Evolutionary conservation across 306 rosid genomes (phyloP).

Genomic region (Trifolium subterraneum): DNA sequence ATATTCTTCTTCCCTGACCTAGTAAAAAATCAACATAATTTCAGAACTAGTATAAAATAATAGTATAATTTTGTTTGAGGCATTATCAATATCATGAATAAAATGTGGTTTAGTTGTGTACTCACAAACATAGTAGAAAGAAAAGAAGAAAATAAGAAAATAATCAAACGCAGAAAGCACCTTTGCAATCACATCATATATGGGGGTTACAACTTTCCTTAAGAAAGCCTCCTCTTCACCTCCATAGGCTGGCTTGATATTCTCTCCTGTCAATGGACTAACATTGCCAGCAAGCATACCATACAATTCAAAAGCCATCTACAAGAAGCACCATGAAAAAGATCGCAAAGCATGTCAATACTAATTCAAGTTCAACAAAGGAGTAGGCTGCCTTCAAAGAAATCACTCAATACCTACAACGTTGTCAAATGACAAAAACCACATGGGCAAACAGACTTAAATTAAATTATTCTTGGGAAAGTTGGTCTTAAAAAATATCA

Average conservation of each 20-base stretch:
- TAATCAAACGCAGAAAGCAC: conserved; percentile 46
- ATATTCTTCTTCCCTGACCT: too few species aligned
- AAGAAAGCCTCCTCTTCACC: conserved; percentile 95
- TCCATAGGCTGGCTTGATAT: conserved; percentile 97
- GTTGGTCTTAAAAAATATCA: conserved; percentile 3
- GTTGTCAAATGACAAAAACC: conserved; percentile 19
- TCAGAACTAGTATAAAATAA: too few species aligned
- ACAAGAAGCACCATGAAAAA: conserved; percentile 40
- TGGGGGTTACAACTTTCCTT: conserved; percentile 90
- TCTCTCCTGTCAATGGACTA: conserved; percentile 98
- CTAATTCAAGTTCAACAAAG: conserved; percentile 22
- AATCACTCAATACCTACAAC: conserved; percentile 19
- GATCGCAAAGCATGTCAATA: conserved; percentile 38
- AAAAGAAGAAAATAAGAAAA: conserved; percentile 30
- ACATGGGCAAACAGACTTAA: conserved; percentile 14
- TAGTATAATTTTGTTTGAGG: conserved; percentile 21
- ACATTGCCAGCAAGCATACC: conserved; percentile 99
- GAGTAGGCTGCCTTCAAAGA: not conserved
- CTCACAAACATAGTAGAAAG: conserved; percentile 9
- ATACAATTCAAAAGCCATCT: conserved; percentile 99
- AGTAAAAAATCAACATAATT: too few species aligned
- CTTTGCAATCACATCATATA: conserved; percentile 90
- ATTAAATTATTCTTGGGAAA: not conserved
- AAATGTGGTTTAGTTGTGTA: not conserved
- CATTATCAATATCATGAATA: conserved; percentile 33